phyloP scores from a whole-genome alignment of 768 basidiomycete species.

The Mycena kentingensis region DNA sequence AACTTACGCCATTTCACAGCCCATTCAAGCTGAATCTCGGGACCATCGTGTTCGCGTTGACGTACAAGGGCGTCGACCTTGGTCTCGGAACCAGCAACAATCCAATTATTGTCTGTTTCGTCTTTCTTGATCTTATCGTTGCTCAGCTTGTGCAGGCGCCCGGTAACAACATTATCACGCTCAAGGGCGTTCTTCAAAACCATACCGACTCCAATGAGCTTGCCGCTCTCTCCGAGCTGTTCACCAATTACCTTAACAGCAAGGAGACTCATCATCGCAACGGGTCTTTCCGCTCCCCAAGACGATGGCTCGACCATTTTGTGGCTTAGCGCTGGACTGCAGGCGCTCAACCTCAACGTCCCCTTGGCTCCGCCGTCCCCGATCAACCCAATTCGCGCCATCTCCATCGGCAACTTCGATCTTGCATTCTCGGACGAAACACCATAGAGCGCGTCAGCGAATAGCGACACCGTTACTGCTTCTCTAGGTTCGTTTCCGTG shows the following conservation, averaged over 20 bases:
- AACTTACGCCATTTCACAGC: slow-evolving; percentile 35
- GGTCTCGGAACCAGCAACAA: slow-evolving; percentile 57
- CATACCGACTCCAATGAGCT: slow-evolving; percentile 52
- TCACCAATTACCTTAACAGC: slow-evolving; percentile 73
- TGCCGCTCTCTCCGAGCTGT: slow-evolving; percentile 56
- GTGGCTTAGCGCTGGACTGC: slow-evolving; percentile 67
- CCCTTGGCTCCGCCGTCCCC: slow-evolving; percentile 55
- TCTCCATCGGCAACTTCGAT: slow-evolving; percentile 60
- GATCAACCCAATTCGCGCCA: slow-evolving; percentile 66
- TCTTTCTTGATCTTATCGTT: slow-evolving; percentile 6
- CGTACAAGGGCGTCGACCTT: slow-evolving; percentile 57
- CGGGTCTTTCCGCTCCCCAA: slow-evolving; percentile 60
- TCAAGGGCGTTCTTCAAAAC: slow-evolving; percentile 56
- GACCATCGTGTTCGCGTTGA: slow-evolving; percentile 62
- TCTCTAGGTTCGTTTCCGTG: slow-evolving; percentile 49
- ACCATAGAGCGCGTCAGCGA: slow-evolving; percentile 60
- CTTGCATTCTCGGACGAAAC: slow-evolving; percentile 54
- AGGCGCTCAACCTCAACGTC: slow-evolving; percentile 58
- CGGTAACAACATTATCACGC: slow-evolving; percentile 58
- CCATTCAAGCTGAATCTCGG: slow-evolving; percentile 73
- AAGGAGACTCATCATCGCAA: slow-evolving; percentile 60
- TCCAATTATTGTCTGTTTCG: slow-evolving; percentile 50
- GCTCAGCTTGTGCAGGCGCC: slow-evolving; percentile 39
- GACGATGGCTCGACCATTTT: slow-evolving; percentile 56
- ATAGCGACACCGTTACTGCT: slow-evolving; percentile 62